Evolutionary conservation across 2,329 filamentous ascomycete species (phyloP), one percentile per base, ranked within the genome.

Genomic region (Nemania sp.): DNA sequence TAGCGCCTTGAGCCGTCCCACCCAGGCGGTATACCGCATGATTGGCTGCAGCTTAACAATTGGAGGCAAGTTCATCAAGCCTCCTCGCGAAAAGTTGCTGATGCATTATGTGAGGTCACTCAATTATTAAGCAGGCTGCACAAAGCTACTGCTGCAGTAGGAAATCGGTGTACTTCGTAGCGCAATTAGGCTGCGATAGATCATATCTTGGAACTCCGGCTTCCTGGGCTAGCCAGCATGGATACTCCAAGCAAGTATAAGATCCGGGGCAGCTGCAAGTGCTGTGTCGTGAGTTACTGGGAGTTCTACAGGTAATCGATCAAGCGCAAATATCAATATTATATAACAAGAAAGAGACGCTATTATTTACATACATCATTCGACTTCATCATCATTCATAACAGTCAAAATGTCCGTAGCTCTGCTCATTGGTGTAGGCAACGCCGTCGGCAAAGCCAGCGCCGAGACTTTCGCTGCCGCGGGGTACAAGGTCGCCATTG

Each of bases 401-500:
- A 6, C 9, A 31, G 49, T 8, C 17, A 17, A 15, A 34, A 67
- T 66, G 63, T 26, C 60, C 5, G 60, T 59, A 17, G 58, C 56
- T 14, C 52, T 69, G n/a, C 61, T 69, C 41, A 63, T 69, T 48
- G 66, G 66, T n/a, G 66, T 61, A 17, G 67, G 66, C 4, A 46
- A 47, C 6, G 52, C 44, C n/a, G 41, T 68, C 1, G 65, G 65
- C 20, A 47, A 46, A 19, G 61, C 57, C 24, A 39, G 54, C 2
- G 65, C 65, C 1, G 57, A 59, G 20, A 44, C 45, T 22, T 69
- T 69, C 37, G 33, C 49, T 17, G 57, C 57, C 7, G 64, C 64
- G 5, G 66, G 64, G 2, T 68, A 61, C 45, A 47, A 63, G 40
- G 52, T 69, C 20, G 66, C 62, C 8, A 56, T 68, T 5, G 66